Base-by-base conservation (phyloP, 768 basidiomycete species). In the Solioccasus polychromus region DNA sequence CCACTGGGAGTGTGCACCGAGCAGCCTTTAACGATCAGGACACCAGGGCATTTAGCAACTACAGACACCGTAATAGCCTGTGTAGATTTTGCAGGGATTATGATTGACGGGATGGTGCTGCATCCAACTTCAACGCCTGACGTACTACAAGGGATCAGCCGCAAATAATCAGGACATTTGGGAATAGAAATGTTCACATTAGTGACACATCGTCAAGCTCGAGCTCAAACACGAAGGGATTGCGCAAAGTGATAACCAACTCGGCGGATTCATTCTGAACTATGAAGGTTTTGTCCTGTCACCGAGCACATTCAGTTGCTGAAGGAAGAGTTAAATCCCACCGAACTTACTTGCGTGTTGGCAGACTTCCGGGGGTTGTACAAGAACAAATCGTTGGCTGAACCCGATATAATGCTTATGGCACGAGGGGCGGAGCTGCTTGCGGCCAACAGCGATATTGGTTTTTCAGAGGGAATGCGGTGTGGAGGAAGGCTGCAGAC, bases 151-250 rank as follows among this genome's bases (percentile, higher is more conserved):
- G 40, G 10, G 15, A 53, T 53, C n/a, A 53, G 44, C 24, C 32
- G 34, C 51, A 35, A 43, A 42, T n/a, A 28, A 30, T 5, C 38
- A 5, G 11, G 15, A 28, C 12, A 12, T 4, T 26, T 11, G 15
- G 15, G 11, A n/a, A 40, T 25, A 8, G 42, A 18, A 42, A 68
- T 19, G 35, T 26, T 51, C 50, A 92, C 94, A 92, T 91, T 14
- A 97, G 68, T 5, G 80, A 79, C 29, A 98, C 62, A 54, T 81
- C 83, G 47, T 90, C 83, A 15, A 98, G 67, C 51, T 97, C 92
- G 11, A 99, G 73, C 50, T 94, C 91, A 64, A 98, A 95, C 4
- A 90, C 79, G 64, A 85, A 95, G 2, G 92, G 91, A 64, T 99
- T 99, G 45, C 82, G 80, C n/a, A 99, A 67, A 18, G 85, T 84